A percentile compares a stretch with the other conserved stretches of the same genome.
phyloP scores from a whole-genome alignment of 1,284 basidiomycete species.

The Mycocalia duriaeana region DNA sequence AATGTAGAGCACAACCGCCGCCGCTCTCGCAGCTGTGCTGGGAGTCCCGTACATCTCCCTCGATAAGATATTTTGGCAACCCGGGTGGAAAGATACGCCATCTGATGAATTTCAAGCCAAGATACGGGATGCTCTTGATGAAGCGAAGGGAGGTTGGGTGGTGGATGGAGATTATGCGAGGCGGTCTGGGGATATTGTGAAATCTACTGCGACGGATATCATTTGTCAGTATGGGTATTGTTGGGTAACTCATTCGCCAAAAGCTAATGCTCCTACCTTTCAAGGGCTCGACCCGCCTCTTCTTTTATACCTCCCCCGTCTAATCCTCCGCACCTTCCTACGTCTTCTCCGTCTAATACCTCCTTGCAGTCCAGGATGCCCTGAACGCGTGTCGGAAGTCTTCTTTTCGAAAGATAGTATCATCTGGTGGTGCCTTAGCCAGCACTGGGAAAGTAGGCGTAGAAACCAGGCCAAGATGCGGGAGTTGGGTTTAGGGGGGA shows the following conservation, averaged over 20 bases:
- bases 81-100: conserved; percentile 38
- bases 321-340: conserved; percentile 45
- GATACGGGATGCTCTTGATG: conserved; percentile 24
- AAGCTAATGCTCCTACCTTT: too few relatives aligned
- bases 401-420: conserved; percentile 53
- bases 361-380: conserved; percentile 51
- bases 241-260: too few relatives aligned
- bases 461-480: conserved; percentile 22
- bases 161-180: conserved; percentile 41
- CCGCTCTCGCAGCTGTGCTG: conserved; percentile 40
- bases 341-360: conserved; percentile 37
- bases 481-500: conserved; percentile 24
- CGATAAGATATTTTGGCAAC: conserved; percentile 43
- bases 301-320: conserved; percentile 49
- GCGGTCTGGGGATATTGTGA: conserved; percentile 27
- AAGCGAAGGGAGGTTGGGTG: conserved; percentile 40
- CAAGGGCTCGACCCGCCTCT: conserved; percentile 69
- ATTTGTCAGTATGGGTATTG: too few relatives aligned
- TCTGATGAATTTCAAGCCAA: conserved; percentile 32
- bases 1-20: conserved; percentile 43
- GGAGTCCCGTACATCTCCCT: conserved; percentile 40
- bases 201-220: conserved; percentile 46
- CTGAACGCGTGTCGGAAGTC: conserved; percentile 34
- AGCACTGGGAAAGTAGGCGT: conserved; percentile 32
- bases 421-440: conserved; percentile 50